These are phyloP conservation scores for Boechera divaricarpa DNA, from an alignment of 345 rosid species.

Conservation along the genomic window DNA sequence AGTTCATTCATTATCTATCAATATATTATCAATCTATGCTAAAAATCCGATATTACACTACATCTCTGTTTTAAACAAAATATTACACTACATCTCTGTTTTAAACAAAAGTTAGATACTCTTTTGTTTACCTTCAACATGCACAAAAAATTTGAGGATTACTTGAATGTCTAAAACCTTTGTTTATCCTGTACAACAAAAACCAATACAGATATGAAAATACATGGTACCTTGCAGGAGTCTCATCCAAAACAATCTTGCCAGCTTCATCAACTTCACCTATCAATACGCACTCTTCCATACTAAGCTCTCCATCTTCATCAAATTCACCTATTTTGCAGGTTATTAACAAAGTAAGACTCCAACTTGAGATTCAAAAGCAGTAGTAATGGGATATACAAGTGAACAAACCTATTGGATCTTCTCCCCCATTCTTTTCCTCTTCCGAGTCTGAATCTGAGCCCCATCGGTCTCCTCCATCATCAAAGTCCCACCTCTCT, in stretches of 20 bases:
- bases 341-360: neutral
- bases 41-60: neutral
- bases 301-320: slow-evolving; percentile 24
- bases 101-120: neutral
- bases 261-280: slow-evolving; percentile 39
- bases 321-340: slow-evolving; percentile 33
- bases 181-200: neutral
- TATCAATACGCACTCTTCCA: slow-evolving; percentile 32
- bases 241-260: slow-evolving; percentile 26
- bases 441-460: slow-evolving; percentile 82
- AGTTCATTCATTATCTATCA: neutral
- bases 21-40: neutral
- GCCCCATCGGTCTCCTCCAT: slow-evolving; percentile 47
- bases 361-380: slow-evolving; percentile 18
- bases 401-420: slow-evolving; percentile 58
- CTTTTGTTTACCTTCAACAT: slow-evolving; percentile 4
- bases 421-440: slow-evolving; percentile 53
- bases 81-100: neutral
- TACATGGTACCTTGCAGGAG: slow-evolving; percentile 32
- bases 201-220: neutral
- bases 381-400: slow-evolving; percentile 10
- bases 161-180: neutral
- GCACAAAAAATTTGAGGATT: slow-evolving; percentile 1
- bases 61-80: neutral
- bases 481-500: slow-evolving; percentile 60